Conservation (phyloP, 2,329 filamentous ascomycete species). For the Rhytidhysteron rufulum region DNA sequence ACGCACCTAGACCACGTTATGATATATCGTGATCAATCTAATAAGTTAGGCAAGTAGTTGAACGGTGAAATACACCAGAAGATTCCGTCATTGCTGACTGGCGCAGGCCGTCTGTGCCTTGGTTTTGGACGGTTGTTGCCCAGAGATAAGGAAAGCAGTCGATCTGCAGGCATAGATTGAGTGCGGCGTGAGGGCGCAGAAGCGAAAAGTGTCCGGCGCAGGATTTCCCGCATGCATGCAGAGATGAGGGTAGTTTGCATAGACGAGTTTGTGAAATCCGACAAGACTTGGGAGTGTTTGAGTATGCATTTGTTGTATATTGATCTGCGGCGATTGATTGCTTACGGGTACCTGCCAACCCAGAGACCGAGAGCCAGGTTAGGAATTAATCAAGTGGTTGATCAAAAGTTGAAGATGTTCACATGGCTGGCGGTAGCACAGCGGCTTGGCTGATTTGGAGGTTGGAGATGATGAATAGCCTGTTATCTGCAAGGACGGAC, state of each 20-base stretch:
- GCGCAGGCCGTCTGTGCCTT: not conserved
- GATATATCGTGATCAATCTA: no score
- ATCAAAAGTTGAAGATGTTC: not conserved
- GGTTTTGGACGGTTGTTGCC: not conserved
- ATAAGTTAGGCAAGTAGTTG: no score
- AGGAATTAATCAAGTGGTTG: slow-evolving; percentile 1
- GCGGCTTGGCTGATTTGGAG: no score
- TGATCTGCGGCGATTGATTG: slow-evolving; percentile 1
- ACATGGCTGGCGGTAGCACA: no score
- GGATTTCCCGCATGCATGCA: not conserved
- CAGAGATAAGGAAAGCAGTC: not conserved
- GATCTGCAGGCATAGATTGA: slow-evolving; percentile 2
- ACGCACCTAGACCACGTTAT: no score
- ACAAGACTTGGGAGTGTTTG: no score
- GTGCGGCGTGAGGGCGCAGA: not conserved
- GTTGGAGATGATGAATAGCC: no score
- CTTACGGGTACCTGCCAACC: not conserved
- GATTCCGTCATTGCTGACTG: no score
- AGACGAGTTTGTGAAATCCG: not conserved
- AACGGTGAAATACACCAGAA: no score
- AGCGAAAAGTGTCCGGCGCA: not conserved
- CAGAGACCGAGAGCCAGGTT: slow-evolving; percentile 2
- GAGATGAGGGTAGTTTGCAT: slow-evolving; percentile 1
- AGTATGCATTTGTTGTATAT: no score
- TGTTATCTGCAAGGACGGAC: no score